phyloP scores from a whole-genome alignment of 176 grass and related monocot species.

The Puccinellia tenuiflora region DNA sequence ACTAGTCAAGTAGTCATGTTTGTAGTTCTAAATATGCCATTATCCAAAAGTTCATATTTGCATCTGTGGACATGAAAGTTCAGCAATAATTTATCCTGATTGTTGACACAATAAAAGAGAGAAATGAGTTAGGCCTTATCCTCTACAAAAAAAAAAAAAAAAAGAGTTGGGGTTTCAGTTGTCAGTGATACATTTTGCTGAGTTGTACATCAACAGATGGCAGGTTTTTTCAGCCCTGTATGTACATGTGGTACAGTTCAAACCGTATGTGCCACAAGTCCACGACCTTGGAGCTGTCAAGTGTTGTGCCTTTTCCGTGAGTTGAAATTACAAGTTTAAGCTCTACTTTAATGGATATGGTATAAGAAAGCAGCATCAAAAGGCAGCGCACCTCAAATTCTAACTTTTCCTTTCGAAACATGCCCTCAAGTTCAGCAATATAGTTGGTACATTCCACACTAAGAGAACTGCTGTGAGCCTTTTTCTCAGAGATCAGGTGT shows the following conservation, averaged over 20 bases:
- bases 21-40: neutral
- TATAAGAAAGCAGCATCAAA: conserved; percentile 25
- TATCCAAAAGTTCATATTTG: neutral
- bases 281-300: neutral
- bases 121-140: neutral
- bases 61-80: neutral
- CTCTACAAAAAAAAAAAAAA: neutral
- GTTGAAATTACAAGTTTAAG: conserved; percentile 6
- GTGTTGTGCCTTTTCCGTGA: conserved; percentile 4
- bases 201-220: neutral
- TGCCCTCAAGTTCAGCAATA: conserved; percentile 65
- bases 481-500: conserved; percentile 48
- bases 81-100: neutral
- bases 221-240: neutral
- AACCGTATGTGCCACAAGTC: conserved; percentile 10
- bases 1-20: neutral
- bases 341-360: conserved; percentile 9
- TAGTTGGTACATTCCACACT: conserved; percentile 38
- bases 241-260: conserved; percentile 6
- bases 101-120: neutral
- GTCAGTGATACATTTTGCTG: neutral
- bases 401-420: conserved; percentile 65
- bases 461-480: conserved; percentile 11
- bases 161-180: conserved; percentile 14
- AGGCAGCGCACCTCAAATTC: conserved; percentile 62